A percentile compares a stretch with the other conserved stretches of the same genome.
phyloP scores from a whole-genome alignment of 139 green algal species.

The Spirogloea muscicola region DNA sequence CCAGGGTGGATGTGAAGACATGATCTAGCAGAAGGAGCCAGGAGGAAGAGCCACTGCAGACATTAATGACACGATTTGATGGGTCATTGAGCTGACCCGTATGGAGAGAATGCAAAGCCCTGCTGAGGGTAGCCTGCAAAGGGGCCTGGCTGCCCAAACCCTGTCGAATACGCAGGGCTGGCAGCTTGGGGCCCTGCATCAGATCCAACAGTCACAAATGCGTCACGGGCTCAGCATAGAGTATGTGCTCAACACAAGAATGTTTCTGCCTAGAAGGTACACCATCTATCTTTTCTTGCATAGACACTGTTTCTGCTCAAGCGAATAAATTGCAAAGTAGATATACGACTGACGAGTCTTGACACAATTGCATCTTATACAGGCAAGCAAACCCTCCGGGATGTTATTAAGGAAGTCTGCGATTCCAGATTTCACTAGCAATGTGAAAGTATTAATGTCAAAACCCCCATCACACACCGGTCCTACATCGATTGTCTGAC shows the following conservation, averaged over 20 bases:
- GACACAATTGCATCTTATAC: too few relatives aligned
- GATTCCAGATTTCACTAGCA: too few relatives aligned
- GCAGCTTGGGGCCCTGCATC: background rate
- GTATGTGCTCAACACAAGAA: background rate
- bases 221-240: too few relatives aligned
- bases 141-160: background rate
- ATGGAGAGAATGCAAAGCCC: constrained; percentile 4
- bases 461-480: too few relatives aligned
- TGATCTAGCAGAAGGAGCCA: background rate
- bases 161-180: background rate
- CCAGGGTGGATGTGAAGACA: background rate
- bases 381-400: too few relatives aligned
- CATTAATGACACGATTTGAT: background rate
- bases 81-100: constrained; percentile 1
- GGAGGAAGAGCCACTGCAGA: background rate
- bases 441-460: too few relatives aligned
- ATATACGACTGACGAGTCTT: too few relatives aligned
- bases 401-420: too few relatives aligned
- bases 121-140: constrained; percentile 6
- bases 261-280: background rate
- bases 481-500: background rate
- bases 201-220: background rate
- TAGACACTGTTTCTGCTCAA: background rate
- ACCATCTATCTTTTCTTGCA: background rate
- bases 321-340: background rate